Percentiles rank a stretch among this genome's conserved stretches.
Evolutionary conservation across 2,329 filamentous ascomycete species (phyloP).

Genomic region (Clarireedia paspali): DNA sequence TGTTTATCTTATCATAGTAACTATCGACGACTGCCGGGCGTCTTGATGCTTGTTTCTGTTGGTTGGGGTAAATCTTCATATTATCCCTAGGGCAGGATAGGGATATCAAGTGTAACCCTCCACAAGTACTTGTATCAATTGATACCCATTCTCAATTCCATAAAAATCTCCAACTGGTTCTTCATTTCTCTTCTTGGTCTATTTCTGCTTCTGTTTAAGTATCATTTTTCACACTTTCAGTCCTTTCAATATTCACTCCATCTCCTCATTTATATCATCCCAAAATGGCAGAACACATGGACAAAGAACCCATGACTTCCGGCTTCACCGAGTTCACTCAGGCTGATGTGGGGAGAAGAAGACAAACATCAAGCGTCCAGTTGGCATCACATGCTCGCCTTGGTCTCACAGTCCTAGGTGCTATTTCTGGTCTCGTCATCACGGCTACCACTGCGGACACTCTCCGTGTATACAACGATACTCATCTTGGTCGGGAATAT

Average conservation of each 20-base stretch:
- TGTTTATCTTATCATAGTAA: background rate
- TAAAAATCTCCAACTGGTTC: no score
- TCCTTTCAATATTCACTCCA: background rate
- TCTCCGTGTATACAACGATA: slow-evolving; percentile 47
- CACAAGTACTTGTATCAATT: slow-evolving; percentile 1
- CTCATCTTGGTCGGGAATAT: slow-evolving; percentile 40
- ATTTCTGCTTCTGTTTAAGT: no score
- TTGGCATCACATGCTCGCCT: slow-evolving; percentile 31
- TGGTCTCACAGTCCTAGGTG: slow-evolving; percentile 41
- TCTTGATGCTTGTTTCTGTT: background rate
- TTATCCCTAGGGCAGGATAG: background rate
- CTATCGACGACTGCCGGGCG: background rate
- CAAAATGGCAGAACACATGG: slow-evolving; percentile 5
- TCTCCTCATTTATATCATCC: background rate
- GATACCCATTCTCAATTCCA: no score
- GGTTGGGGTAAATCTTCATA: background rate
- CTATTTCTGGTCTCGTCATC: slow-evolving; percentile 44
- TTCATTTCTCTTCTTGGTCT: no score
- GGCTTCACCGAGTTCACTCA: slow-evolving; percentile 1
- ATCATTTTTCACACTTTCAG: background rate
- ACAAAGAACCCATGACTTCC: background rate
- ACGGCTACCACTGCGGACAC: slow-evolving; percentile 48
- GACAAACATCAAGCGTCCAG: slow-evolving; percentile 30
- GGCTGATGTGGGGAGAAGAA: slow-evolving; percentile 3
- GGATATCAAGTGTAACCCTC: background rate